phyloP scores from a whole-genome alignment of 2,329 filamentous ascomycete species.

The Aureobasidium namibiae region DNA sequence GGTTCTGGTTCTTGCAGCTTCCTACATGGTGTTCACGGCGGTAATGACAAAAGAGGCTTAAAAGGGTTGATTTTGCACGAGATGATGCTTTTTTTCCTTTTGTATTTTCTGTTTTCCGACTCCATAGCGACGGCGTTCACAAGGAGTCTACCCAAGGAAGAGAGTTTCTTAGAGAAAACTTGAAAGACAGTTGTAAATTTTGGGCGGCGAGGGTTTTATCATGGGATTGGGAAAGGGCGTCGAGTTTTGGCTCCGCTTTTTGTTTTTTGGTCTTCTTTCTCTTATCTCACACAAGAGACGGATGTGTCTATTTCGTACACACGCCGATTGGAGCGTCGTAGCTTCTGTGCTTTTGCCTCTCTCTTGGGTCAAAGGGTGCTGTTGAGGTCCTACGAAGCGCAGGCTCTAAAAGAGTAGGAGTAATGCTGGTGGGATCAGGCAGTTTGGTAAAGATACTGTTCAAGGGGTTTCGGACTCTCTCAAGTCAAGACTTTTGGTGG shows the following conservation, averaged over 20 bases:
- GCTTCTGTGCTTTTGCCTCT: too few relatives aligned
- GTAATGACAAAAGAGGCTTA: not conserved
- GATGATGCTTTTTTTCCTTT: not conserved
- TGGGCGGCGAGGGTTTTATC: not conserved
- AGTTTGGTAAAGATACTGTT: too few relatives aligned
- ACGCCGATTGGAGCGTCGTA: too few relatives aligned
- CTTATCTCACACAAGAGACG: too few relatives aligned
- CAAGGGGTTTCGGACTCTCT: too few relatives aligned
- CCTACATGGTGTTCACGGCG: not conserved
- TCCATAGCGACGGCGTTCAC: not conserved
- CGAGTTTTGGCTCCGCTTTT: conserved; percentile 7
- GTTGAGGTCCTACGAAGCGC: too few relatives aligned
- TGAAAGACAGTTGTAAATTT: not conserved
- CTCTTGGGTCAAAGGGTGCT: too few relatives aligned
- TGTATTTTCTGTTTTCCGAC: not conserved
- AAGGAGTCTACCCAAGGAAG: not conserved
- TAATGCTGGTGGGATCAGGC: too few relatives aligned
- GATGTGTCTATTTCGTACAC: too few relatives aligned
- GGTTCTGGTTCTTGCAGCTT: not conserved
- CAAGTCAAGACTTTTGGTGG: too few relatives aligned
- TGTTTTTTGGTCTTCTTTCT: not conserved
- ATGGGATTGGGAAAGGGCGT: not conserved
- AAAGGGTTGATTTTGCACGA: not conserved
- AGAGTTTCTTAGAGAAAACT: not conserved
- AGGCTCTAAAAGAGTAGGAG: too few relatives aligned